A percentile compares a stretch with the other conserved stretches of the same genome.
These are phyloP conservation scores for Claviceps sp. DNA, from an alignment of 2,329 filamentous ascomycete species.

Conservation along the genomic window DNA sequence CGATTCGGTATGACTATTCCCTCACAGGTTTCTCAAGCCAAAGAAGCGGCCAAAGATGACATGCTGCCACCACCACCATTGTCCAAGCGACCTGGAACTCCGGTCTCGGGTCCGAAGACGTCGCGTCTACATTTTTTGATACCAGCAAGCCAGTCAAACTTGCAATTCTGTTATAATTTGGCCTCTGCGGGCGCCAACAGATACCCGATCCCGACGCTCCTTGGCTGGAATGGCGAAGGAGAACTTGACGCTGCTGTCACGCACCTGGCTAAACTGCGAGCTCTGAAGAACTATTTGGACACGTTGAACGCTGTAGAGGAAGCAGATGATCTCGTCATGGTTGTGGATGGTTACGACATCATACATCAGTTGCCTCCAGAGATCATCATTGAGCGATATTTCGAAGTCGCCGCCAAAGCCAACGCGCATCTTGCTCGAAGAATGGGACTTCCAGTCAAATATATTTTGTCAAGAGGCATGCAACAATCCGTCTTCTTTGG, in stretches of 20 bases:
- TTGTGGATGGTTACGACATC: slow-evolving; percentile 50
- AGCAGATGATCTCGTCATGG: slow-evolving; percentile 43
- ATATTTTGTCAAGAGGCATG: slow-evolving; percentile 17
- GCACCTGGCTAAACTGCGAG: slow-evolving; percentile 27
- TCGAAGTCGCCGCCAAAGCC: slow-evolving; percentile 35
- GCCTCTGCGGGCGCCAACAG: slow-evolving; percentile 23
- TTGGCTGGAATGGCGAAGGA: slow-evolving; percentile 24
- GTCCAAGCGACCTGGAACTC: not conserved
- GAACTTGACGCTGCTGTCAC: slow-evolving; percentile 21
- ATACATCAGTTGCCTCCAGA: slow-evolving; percentile 54
- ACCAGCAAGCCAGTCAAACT: slow-evolving; percentile 23
- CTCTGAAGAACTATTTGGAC: slow-evolving; percentile 22
- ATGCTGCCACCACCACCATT: not conserved
- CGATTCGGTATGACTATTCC: not conserved
- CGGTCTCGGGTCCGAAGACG: slow-evolving; percentile 6
- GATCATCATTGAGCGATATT: slow-evolving; percentile 49
- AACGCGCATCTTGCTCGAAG: slow-evolving; percentile 36
- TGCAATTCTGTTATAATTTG: slow-evolving; percentile 25
- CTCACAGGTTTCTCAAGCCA: not conserved
- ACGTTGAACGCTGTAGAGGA: slow-evolving; percentile 19
- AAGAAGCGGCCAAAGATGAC: not conserved
- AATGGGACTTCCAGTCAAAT: slow-evolving; percentile 28
- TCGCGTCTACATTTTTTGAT: slow-evolving; percentile 25
- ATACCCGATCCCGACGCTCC: slow-evolving; percentile 24
- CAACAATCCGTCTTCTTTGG: slow-evolving; percentile 29